A percentile compares a stretch with the other conserved stretches of the same genome.
These are phyloP conservation scores for Aspergillus ellipticus DNA, from an alignment of 495 filamentous ascomycete species.

Conservation along the genomic window DNA sequence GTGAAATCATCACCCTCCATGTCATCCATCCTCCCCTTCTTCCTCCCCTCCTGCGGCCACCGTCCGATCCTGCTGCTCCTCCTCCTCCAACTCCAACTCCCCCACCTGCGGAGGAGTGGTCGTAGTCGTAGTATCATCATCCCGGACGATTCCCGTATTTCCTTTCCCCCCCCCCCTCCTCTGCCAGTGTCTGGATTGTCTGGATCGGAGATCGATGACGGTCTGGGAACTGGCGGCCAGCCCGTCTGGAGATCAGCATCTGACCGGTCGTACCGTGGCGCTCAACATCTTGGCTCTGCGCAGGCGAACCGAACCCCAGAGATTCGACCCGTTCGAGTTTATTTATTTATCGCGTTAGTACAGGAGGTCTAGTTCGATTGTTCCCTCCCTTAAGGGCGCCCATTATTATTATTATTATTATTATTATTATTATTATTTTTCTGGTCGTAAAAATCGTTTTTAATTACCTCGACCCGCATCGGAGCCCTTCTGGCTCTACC, in stretches of 20 bases:
- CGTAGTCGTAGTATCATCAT: neutral
- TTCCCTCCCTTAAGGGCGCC: neutral
- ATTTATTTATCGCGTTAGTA: constrained; percentile 12
- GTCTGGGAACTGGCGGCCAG: neutral
- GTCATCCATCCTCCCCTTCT: neutral
- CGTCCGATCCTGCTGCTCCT: neutral
- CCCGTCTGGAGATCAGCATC: constrained; percentile 12
- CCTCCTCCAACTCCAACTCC: neutral
- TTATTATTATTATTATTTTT: neutral
- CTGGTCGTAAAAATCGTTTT: no score
- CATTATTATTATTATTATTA: constrained; percentile 3
- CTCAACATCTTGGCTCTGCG: constrained; percentile 7
- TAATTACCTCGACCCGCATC: constrained; percentile 8
- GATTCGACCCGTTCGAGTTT: constrained; percentile 19
- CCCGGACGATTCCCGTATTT: neutral
- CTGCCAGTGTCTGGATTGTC: neutral
- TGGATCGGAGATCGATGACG: neutral
- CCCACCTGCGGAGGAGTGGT: no score
- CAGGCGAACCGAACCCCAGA: constrained; percentile 9
- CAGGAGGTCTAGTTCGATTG: neutral
- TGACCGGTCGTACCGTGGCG: constrained; percentile 21
- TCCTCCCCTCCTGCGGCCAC: neutral
- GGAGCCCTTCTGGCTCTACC: neutral
- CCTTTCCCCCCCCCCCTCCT: neutral
- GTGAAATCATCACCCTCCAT: neutral